Evolutionary conservation across 331 rosid genomes (phyloP), one percentile per base, ranked within the genome.

Genomic region (Malus hybrid): DNA sequence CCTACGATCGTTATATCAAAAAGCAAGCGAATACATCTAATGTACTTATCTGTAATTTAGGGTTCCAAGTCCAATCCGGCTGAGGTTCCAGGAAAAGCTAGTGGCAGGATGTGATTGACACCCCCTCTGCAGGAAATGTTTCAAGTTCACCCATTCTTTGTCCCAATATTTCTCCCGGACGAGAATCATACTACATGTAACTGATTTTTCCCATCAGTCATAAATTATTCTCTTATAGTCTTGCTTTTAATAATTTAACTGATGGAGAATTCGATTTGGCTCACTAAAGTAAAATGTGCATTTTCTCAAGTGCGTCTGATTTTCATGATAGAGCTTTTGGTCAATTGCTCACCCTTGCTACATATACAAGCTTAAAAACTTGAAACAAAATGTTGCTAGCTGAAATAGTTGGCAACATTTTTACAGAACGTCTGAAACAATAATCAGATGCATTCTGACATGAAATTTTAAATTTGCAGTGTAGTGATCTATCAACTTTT

Each of bases 131-230:
- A 68, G 73, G 73, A 69, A 71, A 34, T n/a, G 76, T 11, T 60
- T 54, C 34, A 68, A 86, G 90, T 83, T 79, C 86, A 80, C 96
- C 96, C 62, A 87, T 90, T 79, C 85, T 89, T 70, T 77, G 67
- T 75, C 80, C 19, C 65, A 87, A 34, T 69, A 80, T 67, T 54
- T 64, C 81, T 32, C 5, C 78, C 1, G 78, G 86, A 80, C 74
- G 85, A 72, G 96, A 87, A 74, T 79, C 85, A 74, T 93, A 86
- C 81, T 93, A 76, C 85, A 81, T 81, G 98, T 90, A 93, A 82
- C 24, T 77, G 71, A 73, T 60, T 73, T 81, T 76, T 82, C 79
- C 80, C 66, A 36, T 74, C 31, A 24, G 34, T 34, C 15, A 10
- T 8, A 10, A 16, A 57, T 20, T 27, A 62, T 16, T 70, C 46